Evolutionary conservation across 129 eudicot genomes (phyloP), one percentile per base, ranked within the genome.

Genomic region (Flaveria trinervia): DNA sequence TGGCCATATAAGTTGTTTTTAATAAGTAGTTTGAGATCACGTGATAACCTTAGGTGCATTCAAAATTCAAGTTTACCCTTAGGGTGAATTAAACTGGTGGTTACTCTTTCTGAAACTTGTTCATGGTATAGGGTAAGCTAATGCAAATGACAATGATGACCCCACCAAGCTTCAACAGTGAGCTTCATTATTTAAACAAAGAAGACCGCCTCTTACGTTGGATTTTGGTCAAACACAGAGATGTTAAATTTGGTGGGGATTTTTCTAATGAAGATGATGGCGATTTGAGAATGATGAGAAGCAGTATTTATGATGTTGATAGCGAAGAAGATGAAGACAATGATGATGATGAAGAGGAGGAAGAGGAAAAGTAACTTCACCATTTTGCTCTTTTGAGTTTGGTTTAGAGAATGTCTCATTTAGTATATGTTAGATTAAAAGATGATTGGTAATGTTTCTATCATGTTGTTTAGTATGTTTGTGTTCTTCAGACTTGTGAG

Each of bases 111-210:
- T n/a, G 70, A 54, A 43, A 36, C 0, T 1, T 76, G 68, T 25
- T 70, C 14, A 33, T 83, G 67, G 26, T 66, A 43, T 61, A 94
- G 98, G 98, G 96, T 48, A 86, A 89, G 83, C 80, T 94, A 79
- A 77, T 87, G 88, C 98, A 94, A 83, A 87, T 91, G 98, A 94
- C 97, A 61, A 87, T 91, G 96, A 94, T 94, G 98, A 77, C 97
- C 54, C 95, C 97, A n/a, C 98, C 98, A 73, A 89, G 83, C 86
- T 78, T 94, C 14, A 91, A 91, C 85, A 74, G 78, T 9, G 97
- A 94, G 89, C 90, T 94, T 46, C 92, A 83, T 65, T 94, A 94
- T 73, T 74, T 94, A 69, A 94, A 91, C 89, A 91, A 91, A 67
- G 98, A 91, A 82, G 97, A 94, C 81, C 87, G 93, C 41, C 82